Conservation (phyloP, 177 flowering plant genomes). For the Vitis hybrid region DNA sequence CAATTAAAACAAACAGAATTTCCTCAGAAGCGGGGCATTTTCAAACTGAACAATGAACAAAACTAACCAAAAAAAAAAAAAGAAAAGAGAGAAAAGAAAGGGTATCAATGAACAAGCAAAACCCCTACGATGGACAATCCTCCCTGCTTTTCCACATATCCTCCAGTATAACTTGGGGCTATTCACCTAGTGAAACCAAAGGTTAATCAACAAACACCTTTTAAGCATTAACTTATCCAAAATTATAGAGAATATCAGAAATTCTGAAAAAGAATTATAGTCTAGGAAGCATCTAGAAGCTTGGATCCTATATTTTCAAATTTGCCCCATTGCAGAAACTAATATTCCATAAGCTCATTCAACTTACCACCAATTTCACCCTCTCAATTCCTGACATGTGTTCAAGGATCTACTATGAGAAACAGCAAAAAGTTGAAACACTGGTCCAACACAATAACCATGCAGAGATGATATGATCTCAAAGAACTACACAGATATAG, state of each 20-base stretch:
- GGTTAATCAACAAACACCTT: slow-evolving; percentile 19
- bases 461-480: background rate
- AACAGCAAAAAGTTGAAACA: no score
- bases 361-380: background rate
- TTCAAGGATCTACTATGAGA: background rate
- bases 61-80: background rate
- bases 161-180: slow-evolving; percentile 2
- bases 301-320: no score
- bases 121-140: background rate
- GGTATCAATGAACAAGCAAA: background rate
- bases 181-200: slow-evolving; percentile 15
- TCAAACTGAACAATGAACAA: background rate
- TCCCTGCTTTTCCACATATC: slow-evolving; percentile 11
- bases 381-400: background rate
- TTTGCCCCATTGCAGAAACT: background rate
- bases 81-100: background rate
- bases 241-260: slow-evolving; percentile 14
- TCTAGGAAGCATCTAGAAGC: no score
- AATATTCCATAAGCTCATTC: background rate
- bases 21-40: slow-evolving; percentile 11
- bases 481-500: background rate
- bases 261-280: slow-evolving; percentile 10
- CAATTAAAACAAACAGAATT: background rate
- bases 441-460: background rate
- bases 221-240: slow-evolving; percentile 11